Evolutionary conservation across 2,329 filamentous ascomycete genomes (phyloP), one percentile per base, ranked within the genome.

Genomic region (Lasiodiplodia sp.): DNA sequence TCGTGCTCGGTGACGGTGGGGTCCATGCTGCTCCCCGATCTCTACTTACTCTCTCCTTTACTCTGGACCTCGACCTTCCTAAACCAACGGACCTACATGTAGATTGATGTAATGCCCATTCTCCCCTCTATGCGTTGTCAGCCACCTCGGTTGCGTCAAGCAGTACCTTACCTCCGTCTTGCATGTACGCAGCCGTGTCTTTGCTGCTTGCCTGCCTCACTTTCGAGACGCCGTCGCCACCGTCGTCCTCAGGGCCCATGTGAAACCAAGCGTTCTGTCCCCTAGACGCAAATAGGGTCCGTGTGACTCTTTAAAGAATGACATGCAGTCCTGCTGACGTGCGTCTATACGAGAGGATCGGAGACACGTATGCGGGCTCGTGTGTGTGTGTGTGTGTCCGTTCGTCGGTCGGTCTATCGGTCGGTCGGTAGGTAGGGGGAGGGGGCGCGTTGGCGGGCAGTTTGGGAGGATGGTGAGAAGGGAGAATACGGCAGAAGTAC

Each of bases 261-360:
- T 47, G 44, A 10, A 47, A 3, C 44, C 44, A 47, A 47, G 44
- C 44, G 18, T 21, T 11, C 44, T 14, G 7, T 21, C 40, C 44
- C 44, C 44, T 47, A 47, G n/a, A 47, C 40, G n/a, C 18, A n/a
- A 10, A 47, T n/a, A 34, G 31, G 44, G 44, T 21, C 44, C n/a
- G 58, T 62, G 58, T 62, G 38, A 34, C 58, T 37, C 23, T 47
- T 47, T 47, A 47, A 47, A 34, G 28, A 62, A 62, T 49, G 58
- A 62, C 58, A 49, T 62, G 58, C 38, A 49, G 56, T 47, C 18
- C 11, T 60, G 57, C 58, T 62, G 58, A 62, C 58, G 58, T 62
- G 58, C 58, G 40, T 60, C 37, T 62, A 49, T 49, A 62, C 40
- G 58, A 49, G 23, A 31, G 38, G 58, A 49, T 49, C 58, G 40